Base-by-base conservation (phyloP, 495 filamentous ascomycete genomes). In the Hypoxylon fuscum region DNA sequence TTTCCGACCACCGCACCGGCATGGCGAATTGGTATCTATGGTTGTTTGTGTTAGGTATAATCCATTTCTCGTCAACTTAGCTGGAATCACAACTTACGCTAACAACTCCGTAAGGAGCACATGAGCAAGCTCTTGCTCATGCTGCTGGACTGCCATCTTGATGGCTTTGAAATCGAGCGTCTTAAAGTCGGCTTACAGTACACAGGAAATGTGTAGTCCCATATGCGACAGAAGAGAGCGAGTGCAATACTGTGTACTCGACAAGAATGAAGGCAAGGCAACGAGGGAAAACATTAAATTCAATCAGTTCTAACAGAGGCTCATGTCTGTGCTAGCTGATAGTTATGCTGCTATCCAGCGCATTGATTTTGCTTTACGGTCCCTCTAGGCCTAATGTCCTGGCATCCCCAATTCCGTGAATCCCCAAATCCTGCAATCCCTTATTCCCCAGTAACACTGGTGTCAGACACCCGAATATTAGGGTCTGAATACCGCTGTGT, bases 1-100 rank as follows among this genome's bases (percentile, higher is more conserved):
- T 95, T 76, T 94, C 91, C 71, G 94, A 95, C 85, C 91, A 96
- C 84, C 91, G 84, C 44, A 96, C 91, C 32, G 91, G 91, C 41
- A 89, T 92, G 55, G 91, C 91, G 74, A 96, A 96, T 77, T 96
- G 91, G 76, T 66, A 66, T 41, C 63, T 66, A n/a, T 54, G n/a
- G 11, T 47, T 9, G 35, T 17, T 20, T 21, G n/a, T 48, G 57
- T 66, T 38, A 66, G 12, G 10, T 51, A 17, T 20, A 1, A 41
- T 25, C 14, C 29, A 35, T 4, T 4, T 38, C 3, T 11, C 4
- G 10, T 1, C 20, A 49, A n/a, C 8, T 47, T 4, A 15, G 10
- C 31, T 31, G 14, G n/a, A n/a, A 47, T 2, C 22, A 9, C 3
- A 25, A 62, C 63, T 58, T 93, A 95, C 77, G 92, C 92, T 64